Evolutionary conservation across 441 rosid species (phyloP).

Genomic region (Adansonia gregorii): DNA sequence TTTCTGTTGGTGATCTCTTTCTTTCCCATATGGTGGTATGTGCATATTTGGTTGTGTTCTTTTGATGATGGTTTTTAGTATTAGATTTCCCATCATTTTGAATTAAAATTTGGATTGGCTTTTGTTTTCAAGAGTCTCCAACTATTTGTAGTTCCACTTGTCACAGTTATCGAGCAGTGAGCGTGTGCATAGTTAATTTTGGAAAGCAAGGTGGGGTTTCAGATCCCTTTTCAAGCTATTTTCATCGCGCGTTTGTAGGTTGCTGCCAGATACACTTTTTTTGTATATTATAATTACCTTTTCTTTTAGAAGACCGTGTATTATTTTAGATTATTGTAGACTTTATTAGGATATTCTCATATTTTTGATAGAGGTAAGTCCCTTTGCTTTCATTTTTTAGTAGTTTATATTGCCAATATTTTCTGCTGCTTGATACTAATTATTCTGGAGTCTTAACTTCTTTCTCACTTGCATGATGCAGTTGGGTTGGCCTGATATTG

Average conservation of each 20-base stretch:
- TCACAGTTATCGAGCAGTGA: slow-evolving; percentile 9
- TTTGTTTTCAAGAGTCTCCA: background rate
- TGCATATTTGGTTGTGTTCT: background rate
- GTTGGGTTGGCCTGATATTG: background rate
- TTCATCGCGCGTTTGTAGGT: background rate
- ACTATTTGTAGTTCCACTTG: background rate
- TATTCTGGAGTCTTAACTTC: background rate
- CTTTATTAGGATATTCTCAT: slow-evolving; percentile 17
- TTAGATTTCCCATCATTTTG: background rate
- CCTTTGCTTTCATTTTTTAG: background rate
- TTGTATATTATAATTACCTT: slow-evolving; percentile 11
- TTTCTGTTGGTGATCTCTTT: background rate
- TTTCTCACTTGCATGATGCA: background rate
- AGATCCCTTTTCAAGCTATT: slow-evolving; percentile 18
- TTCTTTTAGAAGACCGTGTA: background rate
- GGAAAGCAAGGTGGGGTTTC: background rate
- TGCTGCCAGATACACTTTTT: background rate
- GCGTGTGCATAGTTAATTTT: background rate
- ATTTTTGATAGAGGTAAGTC: slow-evolving; percentile 4
- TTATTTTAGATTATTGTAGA: background rate
- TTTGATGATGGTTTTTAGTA: background rate
- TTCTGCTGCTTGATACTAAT: slow-evolving; percentile 11
- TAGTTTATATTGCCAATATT: background rate
- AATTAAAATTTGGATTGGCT: background rate
- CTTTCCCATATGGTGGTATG: background rate